Evolutionary conservation across 495 filamentous ascomycete species (phyloP).

Genomic region (Lasiosphaeris hirsuta): DNA sequence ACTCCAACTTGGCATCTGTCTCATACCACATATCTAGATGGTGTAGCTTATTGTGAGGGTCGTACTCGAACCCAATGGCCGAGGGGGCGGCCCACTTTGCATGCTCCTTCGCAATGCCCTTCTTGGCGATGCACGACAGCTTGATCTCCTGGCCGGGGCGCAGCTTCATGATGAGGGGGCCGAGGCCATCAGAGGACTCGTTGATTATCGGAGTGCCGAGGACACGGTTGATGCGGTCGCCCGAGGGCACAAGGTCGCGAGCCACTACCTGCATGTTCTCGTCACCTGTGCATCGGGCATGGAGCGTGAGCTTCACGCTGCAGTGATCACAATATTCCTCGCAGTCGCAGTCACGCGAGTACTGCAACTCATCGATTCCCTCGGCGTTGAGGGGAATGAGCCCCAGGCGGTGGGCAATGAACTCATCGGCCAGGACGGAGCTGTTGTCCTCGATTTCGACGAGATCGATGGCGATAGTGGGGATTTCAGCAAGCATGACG

Average conservation of each 20-base stretch:
- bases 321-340: conserved; percentile 89
- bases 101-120: conserved; percentile 98
- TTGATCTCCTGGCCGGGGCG: conserved; percentile 82
- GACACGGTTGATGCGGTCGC: conserved; percentile 58
- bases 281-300: conserved; percentile 75
- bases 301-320: conserved; percentile 74
- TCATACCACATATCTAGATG: conserved; percentile 96
- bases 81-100: conserved; percentile 92
- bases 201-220: conserved; percentile 78
- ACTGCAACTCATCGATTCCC: conserved; percentile 76
- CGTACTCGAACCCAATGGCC: conserved; percentile 96
- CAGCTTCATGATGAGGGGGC: conserved; percentile 82
- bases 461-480: conserved; percentile 90
- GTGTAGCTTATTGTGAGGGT: conserved; percentile 87
- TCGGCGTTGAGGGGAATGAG: conserved; percentile 84
- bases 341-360: conserved; percentile 95
- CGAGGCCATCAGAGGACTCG: conserved; percentile 70
- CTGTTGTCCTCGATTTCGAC: conserved; percentile 93
- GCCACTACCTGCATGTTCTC: conserved; percentile 90
- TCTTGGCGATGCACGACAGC: conserved; percentile 90
- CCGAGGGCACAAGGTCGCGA: conserved; percentile 71
- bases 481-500: conserved; percentile 88
- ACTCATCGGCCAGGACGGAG: conserved; percentile 91
- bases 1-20: conserved; percentile 76
- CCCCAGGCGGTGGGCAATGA: conserved; percentile 88